These are phyloP conservation scores for Furcasterigmium furcatum DNA, from an alignment of 2,329 filamentous ascomycete genomes.

Conservation along the genomic window DNA sequence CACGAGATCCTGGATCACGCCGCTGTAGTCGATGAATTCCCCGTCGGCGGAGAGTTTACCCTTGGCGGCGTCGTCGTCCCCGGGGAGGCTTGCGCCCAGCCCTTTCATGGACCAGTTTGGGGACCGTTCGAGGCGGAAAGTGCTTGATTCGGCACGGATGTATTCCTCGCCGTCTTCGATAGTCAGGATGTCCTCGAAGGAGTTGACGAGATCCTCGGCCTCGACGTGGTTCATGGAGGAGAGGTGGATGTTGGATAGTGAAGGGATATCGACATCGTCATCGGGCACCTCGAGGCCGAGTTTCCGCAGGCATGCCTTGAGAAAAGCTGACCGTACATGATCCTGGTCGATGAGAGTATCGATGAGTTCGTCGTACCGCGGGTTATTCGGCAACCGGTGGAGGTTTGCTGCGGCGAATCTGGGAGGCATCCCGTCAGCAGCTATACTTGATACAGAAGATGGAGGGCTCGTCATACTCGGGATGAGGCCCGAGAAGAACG, in stretches of 20 bases:
- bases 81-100: slow-evolving; percentile 33
- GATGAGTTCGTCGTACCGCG: slow-evolving; percentile 68
- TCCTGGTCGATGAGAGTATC: slow-evolving; percentile 67
- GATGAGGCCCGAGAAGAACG: slow-evolving; percentile 84
- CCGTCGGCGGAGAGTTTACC: slow-evolving; percentile 4
- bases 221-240: slow-evolving; percentile 65
- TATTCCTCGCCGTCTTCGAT: slow-evolving; percentile 64
- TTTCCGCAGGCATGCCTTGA: slow-evolving; percentile 76
- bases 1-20: slow-evolving; percentile 69
- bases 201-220: slow-evolving; percentile 64
- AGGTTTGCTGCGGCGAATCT: slow-evolving; percentile 85
- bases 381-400: slow-evolving; percentile 60
- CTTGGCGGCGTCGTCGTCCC: slow-evolving; percentile 44
- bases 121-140: slow-evolving; percentile 70
- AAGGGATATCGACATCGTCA: slow-evolving; percentile 67
- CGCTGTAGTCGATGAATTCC: slow-evolving; percentile 66
- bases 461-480: slow-evolving; percentile 62
- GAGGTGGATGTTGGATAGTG: slow-evolving; percentile 79
- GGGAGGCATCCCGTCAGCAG: background rate
- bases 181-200: slow-evolving; percentile 65
- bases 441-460: background rate
- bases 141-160: slow-evolving; percentile 79
- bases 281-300: slow-evolving; percentile 77
- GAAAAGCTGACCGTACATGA: slow-evolving; percentile 64
- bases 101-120: slow-evolving; percentile 56